Conservation (phyloP, 2,329 filamentous ascomycete species). For the Ascochyta rabiei region DNA sequence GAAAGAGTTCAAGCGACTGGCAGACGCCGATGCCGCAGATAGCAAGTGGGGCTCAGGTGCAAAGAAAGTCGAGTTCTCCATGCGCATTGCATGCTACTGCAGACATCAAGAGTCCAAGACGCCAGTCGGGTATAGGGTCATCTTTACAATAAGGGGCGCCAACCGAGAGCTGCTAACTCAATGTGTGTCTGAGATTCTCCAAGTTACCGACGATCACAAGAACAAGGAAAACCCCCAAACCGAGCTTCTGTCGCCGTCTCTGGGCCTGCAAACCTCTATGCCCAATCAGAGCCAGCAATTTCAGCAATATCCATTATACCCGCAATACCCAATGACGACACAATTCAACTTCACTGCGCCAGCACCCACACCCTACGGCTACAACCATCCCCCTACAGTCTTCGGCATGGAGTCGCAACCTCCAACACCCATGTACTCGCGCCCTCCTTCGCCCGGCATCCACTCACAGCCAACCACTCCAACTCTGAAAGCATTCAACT, state of each 20-base stretch:
- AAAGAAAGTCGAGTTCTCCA: constrained; percentile 82
- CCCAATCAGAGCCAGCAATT: constrained; percentile 19
- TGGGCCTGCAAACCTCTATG: constrained; percentile 28
- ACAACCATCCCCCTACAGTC: constrained; percentile 31
- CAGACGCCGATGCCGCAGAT: constrained; percentile 31
- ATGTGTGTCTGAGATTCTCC: constrained; percentile 77
- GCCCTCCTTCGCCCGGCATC: constrained; percentile 17
- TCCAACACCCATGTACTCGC: constrained; percentile 16
- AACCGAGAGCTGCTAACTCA: constrained; percentile 79
- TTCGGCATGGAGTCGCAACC: constrained; percentile 25
- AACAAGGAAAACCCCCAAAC: constrained; percentile 51
- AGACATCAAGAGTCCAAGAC: constrained; percentile 92
- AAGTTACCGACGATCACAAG: constrained; percentile 98
- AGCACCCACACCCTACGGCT: constrained; percentile 14
- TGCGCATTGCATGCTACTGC: constrained; percentile 98
- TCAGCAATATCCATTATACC: constrained; percentile 10
- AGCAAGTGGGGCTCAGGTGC: constrained; percentile 48
- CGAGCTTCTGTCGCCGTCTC: constrained; percentile 26
- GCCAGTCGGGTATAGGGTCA: constrained; percentile 76
- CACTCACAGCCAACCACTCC: constrained; percentile 40
- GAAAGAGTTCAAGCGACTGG: constrained; percentile 45
- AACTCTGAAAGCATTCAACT: constrained; percentile 22
- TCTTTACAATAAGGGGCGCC: constrained; percentile 91
- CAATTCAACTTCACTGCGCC: constrained; percentile 18
- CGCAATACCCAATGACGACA: constrained; percentile 14